Percentiles rank a stretch among this genome's conserved stretches.
phyloP scores from a whole-genome alignment of 139 green algal species.

The Klebsormidium nitens region DNA sequence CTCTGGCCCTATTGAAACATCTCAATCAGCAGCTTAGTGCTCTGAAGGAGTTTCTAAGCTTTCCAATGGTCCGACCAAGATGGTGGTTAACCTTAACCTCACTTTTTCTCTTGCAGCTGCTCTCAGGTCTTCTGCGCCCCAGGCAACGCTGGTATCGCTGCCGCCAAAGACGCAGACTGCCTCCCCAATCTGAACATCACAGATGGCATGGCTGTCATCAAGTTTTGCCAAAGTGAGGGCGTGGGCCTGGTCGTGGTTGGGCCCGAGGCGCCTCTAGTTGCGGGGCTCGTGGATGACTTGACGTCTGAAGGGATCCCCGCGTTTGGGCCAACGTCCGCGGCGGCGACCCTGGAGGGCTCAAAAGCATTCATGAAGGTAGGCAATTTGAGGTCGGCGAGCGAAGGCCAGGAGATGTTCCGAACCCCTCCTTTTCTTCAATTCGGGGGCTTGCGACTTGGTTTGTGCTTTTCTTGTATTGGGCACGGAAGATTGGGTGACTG shows the following conservation, averaged over 20 bases:
- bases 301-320: slow-evolving; percentile 58
- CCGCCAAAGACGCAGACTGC: slow-evolving; percentile 21
- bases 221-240: slow-evolving; percentile 28
- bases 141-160: slow-evolving; percentile 42
- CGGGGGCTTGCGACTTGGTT: background rate
- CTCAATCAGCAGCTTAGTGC: too few relatives aligned
- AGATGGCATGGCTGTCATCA: slow-evolving; percentile 28
- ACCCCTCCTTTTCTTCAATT: background rate
- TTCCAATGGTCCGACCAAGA: too few relatives aligned
- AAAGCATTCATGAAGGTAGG: slow-evolving; percentile 98
- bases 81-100: too few relatives aligned
- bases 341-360: slow-evolving; percentile 87
- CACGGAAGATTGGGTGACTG: too few relatives aligned
- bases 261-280: slow-evolving; percentile 75
- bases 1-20: too few relatives aligned
- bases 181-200: slow-evolving; percentile 29
- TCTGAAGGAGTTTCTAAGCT: too few relatives aligned
- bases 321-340: slow-evolving; percentile 78
- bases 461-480: background rate
- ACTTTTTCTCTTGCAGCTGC: too few relatives aligned
- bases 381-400: too few relatives aligned
- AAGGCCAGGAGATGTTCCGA: too few relatives aligned
- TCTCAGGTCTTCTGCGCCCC: slow-evolving; percentile 40
- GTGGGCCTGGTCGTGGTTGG: slow-evolving; percentile 41
- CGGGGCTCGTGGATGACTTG: slow-evolving; percentile 82